Conservation (phyloP, 1,139 yeast genomes). For the Kodamaea sp. region DNA sequence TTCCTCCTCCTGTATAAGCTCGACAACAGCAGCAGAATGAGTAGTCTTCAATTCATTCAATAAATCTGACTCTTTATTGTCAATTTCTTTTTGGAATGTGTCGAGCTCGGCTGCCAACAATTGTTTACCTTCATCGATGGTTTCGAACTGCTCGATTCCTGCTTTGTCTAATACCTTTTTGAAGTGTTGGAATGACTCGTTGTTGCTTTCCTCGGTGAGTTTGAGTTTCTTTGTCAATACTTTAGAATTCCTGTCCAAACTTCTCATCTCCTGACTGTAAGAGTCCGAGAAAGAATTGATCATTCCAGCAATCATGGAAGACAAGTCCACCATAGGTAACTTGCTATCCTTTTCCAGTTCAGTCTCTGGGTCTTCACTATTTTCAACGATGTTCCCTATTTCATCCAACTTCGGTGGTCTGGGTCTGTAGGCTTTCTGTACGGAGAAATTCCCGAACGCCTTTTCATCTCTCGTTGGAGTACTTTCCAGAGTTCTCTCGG, state of each 20-base stretch:
- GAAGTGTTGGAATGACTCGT: conserved; percentile 16
- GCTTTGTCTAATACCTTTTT: conserved; percentile 20
- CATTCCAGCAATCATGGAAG: conserved; percentile 43
- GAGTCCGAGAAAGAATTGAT: conserved; percentile 47
- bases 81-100: conserved; percentile 30
- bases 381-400: conserved; percentile 29
- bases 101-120: conserved; percentile 23
- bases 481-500: conserved; percentile 38
- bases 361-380: conserved; percentile 2
- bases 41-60: conserved; percentile 26
- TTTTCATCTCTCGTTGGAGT: conserved; percentile 25
- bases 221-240: conserved; percentile 21
- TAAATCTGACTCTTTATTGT: conserved; percentile 36
- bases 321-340: conserved; percentile 34
- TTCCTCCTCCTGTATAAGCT: conserved; percentile 48
- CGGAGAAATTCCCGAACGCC: conserved; percentile 9
- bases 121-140: conserved; percentile 32
- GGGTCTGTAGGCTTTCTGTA: conserved; percentile 24
- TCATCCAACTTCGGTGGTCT: conserved; percentile 38
- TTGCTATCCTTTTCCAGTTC: conserved; percentile 10
- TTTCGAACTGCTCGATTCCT: conserved; percentile 27
- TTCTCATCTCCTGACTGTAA: conserved; percentile 29
- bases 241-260: conserved; percentile 22
- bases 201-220: conserved; percentile 21
- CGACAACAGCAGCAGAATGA: conserved; percentile 55